phyloP scores from a whole-genome alignment of 176 grass and related monocot genomes.

The Microstegium vimineum region DNA sequence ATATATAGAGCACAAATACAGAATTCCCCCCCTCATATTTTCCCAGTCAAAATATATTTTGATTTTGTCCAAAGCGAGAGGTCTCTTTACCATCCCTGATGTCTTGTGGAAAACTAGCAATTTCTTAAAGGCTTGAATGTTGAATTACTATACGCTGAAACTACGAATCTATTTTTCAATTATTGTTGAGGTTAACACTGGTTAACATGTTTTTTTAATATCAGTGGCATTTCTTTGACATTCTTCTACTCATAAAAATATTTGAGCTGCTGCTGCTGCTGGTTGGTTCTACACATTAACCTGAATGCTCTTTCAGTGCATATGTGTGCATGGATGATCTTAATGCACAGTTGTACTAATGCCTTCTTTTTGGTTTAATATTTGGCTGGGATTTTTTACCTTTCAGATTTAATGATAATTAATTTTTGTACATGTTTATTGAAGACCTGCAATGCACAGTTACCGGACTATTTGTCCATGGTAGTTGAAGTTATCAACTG shows the following conservation, averaged over 20 bases:
- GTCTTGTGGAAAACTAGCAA: neutral
- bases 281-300: too few species aligned
- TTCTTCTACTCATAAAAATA: too few species aligned
- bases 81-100: conserved; percentile 1
- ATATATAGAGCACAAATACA: neutral
- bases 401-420: neutral
- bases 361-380: neutral
- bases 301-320: too few species aligned
- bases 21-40: neutral
- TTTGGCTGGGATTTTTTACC: neutral
- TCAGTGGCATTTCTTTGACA: too few species aligned
- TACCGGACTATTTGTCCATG: neutral
- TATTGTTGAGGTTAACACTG: too few species aligned
- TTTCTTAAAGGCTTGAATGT: neutral
- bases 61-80: neutral
- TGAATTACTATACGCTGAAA: neutral
- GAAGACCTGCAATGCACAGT: neutral
- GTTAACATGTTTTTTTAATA: too few species aligned
- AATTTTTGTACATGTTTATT: neutral
- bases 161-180: too few species aligned
- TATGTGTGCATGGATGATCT: too few species aligned
- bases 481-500: neutral
- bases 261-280: too few species aligned
- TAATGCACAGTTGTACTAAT: too few species aligned
- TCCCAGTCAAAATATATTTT: neutral